Percentiles rank a stretch among this genome's conserved stretches.
phyloP scores from a whole-genome alignment of 177 flowering plant species.

The Tripterygium wilfordii region DNA sequence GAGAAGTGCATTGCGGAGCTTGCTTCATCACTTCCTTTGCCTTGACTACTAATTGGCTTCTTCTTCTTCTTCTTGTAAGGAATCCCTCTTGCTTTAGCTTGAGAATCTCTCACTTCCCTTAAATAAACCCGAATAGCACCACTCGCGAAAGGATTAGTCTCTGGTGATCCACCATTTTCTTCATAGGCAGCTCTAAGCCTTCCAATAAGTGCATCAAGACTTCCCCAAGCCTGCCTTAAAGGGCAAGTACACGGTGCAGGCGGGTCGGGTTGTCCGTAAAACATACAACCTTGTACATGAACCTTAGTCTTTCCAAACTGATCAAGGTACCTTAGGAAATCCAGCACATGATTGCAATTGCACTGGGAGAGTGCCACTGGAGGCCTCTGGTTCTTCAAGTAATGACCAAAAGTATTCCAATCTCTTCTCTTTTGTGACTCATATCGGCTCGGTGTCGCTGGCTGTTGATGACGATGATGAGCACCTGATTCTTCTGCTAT shows the following conservation, averaged over 20 bases:
- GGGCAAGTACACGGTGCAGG: conserved; percentile 44
- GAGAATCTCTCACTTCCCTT: too few species aligned
- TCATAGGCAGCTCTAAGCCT: conserved; percentile 38
- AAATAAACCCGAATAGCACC: conserved; percentile 34
- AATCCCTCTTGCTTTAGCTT: too few species aligned
- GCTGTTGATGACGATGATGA: conserved; percentile 5
- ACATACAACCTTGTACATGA: conserved; percentile 33
- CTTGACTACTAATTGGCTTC: conserved; percentile 35
- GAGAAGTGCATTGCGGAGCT: conserved; percentile 14
- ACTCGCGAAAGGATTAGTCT: conserved; percentile 33
- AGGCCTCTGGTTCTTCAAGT: conserved; percentile 38
- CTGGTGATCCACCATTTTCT: conserved; percentile 34
- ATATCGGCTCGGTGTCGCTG: conserved; percentile 18
- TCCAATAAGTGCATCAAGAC: too few species aligned
- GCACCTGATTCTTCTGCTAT: conserved; percentile 24
- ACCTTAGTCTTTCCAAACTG: conserved; percentile 43
- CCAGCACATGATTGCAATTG: conserved; percentile 33
- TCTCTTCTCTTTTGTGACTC: too few species aligned
- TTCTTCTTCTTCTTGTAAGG: conserved; percentile 28
- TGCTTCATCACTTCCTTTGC: conserved; percentile 31
- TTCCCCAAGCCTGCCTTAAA: conserved; percentile 34
- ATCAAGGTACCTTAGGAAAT: conserved; percentile 33
- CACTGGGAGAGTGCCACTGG: conserved; percentile 37
- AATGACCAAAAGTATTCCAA: conserved; percentile 38
- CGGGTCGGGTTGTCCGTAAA: conserved; percentile 39